Base-by-base conservation (phyloP, 1,284 basidiomycete genomes). In the Cryptococcus hybrid region DNA sequence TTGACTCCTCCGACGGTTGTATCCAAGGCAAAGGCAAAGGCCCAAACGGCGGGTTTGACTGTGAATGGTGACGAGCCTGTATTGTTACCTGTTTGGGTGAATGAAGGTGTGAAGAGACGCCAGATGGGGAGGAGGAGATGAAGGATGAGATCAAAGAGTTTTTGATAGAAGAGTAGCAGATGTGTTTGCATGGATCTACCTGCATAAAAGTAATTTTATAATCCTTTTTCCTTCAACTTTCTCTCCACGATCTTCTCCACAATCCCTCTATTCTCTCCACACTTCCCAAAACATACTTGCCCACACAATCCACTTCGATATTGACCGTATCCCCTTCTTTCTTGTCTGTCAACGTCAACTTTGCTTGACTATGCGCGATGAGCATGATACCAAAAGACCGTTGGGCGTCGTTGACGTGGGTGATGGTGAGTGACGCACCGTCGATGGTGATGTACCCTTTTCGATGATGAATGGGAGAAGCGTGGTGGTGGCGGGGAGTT, bases 381-480 rank as follows among this genome's bases (percentile, higher is more conserved):
- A 99, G 84, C 90, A 98, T 98, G 61, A 99, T 85, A 40, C 88
- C 87, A 74, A 99, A 96, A n/a, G 51, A 46, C 7, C 84, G 75
- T 51, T 81, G 71, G 11, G 75, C 71, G 67, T 93, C 90, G 69
- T 90, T 80, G 34, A 97, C 91, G 40, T 81, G 81, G 0, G 94
- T 98, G 63, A 99, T 72, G 0, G 95, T 99, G 49, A 99, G 81
- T 2, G 92, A 96, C 2, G 94, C 86, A 18, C 96, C 95, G 75
- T 99, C 95, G 63, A 99, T 86, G 8, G 94, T 87, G 56, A 99
- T 83, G 76, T 94, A 99, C 52, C 95, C 77, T 99, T 99, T n/a
- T 89, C 86, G 60, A 99, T 90, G 63, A 99, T 81, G 74, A 92
- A 96, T 0, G 84, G 86, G 54, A 92, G 80, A 84, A 88, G 38